Evolutionary conservation across 2,329 filamentous ascomycete genomes (phyloP), one percentile per base, ranked within the genome.

Genomic region (Trichoderma atroviride): DNA sequence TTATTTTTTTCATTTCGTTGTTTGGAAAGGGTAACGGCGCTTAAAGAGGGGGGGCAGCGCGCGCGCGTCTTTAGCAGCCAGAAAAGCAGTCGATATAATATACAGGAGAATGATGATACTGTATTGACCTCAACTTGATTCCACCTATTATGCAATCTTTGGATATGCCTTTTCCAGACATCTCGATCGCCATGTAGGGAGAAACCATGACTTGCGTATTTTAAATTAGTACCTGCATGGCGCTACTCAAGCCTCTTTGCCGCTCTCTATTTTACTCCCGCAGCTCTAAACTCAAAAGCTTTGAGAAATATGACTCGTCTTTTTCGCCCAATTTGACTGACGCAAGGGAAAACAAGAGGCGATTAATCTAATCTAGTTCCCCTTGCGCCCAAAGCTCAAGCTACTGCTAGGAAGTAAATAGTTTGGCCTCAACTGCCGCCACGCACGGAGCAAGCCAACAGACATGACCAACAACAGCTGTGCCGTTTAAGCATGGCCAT

Each of bases 1-100:
- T 29, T 22, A 50, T 52, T 22, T 61, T 52, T 14, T 50, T 52
- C 24, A 7, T 14, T 31, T n/a, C 40, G 6, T 43, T 43, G 16
- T 37, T 22, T 14, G 61, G 31, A 56, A 56, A 31, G 50, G 33
- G n/a, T 22, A 40, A 31, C 6, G 35, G 27, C n/a, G n/a, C 40
- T 52, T 52, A 35, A 66, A 43, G 63, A 59, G 53, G 35, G 57
- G 57, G 2, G 52, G 47, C 22, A 47, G 55, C 53, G n/a, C n/a
- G 29, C 19, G 31, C 37, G n/a, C 27, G 31, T 43, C 16, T 43
- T 43, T 10, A 9, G 19, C 11, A 65, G 52, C n/a, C 57, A 31
- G 6, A 16, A 52, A 55, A 58, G 13, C 63, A 65, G 22, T 33
- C 29, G 43, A 56, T 58, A 58, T 35, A 29, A 33, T 57, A 50